Conservation (phyloP, 805 yeast genomes). For the Cyberlindnera maclurae region DNA sequence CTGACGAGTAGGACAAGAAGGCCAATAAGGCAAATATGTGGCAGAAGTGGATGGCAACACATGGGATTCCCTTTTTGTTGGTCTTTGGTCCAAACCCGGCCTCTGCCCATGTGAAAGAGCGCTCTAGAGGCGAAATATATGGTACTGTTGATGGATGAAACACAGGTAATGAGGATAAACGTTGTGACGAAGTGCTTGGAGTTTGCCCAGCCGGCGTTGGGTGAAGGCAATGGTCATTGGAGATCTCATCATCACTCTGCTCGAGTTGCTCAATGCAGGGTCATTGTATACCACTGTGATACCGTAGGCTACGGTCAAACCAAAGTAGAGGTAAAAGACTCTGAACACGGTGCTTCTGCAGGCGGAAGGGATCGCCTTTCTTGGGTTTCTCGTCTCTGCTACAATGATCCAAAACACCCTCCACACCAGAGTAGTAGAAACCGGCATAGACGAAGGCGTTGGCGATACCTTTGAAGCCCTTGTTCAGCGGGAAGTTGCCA, state of each 20-base stretch:
- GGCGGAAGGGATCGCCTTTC: slow-evolving; percentile 65
- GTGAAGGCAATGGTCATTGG: slow-evolving; percentile 68
- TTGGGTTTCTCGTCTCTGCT: slow-evolving; percentile 65
- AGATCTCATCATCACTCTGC: slow-evolving; percentile 41
- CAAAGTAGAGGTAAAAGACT: slow-evolving; percentile 56
- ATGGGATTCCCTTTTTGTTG: slow-evolving; percentile 57
- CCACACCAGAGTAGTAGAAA: slow-evolving; percentile 73
- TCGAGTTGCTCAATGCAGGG: slow-evolving; percentile 32
- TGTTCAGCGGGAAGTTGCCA: slow-evolving; percentile 28
- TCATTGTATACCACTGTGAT: slow-evolving; percentile 64
- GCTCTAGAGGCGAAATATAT: slow-evolving; percentile 66
- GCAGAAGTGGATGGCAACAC: slow-evolving; percentile 49
- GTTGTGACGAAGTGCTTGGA: slow-evolving; percentile 67
- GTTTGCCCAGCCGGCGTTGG: slow-evolving; percentile 58
- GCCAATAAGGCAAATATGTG: slow-evolving; percentile 57
- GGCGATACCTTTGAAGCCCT: slow-evolving; percentile 50
- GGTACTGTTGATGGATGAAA: slow-evolving; percentile 65
- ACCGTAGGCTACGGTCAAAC: slow-evolving; percentile 59
- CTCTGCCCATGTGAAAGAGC: slow-evolving; percentile 53
- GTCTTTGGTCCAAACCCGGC: slow-evolving; percentile 53
- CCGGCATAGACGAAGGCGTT: slow-evolving; percentile 63
- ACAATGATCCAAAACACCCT: slow-evolving; percentile 69
- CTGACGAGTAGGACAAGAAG: slow-evolving; percentile 43
- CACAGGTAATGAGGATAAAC: slow-evolving; percentile 52
- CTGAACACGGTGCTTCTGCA: slow-evolving; percentile 59